A percentile compares a stretch with the other conserved stretches of the same genome.
Conservation (phyloP, 495 filamentous ascomycete species). For the Penicillium flavigenum region DNA sequence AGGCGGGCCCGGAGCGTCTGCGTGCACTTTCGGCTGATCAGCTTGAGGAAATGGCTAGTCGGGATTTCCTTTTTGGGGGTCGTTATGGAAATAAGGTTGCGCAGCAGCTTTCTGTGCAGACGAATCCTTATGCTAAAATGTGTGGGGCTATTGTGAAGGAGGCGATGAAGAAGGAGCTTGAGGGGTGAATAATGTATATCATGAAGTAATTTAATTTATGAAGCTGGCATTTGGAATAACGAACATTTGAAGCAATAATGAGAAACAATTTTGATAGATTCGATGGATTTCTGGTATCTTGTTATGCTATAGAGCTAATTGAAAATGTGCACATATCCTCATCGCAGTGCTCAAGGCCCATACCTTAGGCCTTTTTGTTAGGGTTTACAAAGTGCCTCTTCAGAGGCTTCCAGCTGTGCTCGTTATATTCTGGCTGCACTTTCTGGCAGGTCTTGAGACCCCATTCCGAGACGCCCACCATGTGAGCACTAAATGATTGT, state of each 20-base stretch:
- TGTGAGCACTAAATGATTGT: slow-evolving; percentile 55
- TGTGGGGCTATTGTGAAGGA: slow-evolving; percentile 86
- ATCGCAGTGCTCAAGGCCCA: background rate
- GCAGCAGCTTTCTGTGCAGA: slow-evolving; percentile 71
- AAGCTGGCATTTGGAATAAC: background rate
- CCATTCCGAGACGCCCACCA: slow-evolving; percentile 94
- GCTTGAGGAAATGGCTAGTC: slow-evolving; percentile 70
- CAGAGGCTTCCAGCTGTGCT: slow-evolving; percentile 79
- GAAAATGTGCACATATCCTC: slow-evolving; percentile 6
- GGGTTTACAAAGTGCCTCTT: slow-evolving; percentile 74
- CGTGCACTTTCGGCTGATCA: slow-evolving; percentile 46
- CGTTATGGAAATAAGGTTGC: slow-evolving; percentile 77
- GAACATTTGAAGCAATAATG: background rate
- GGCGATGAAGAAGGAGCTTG: slow-evolving; percentile 74
- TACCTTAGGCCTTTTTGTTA: slow-evolving; percentile 34
- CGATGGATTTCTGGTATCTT: slow-evolving; percentile 2
- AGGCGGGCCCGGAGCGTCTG: slow-evolving; percentile 35
- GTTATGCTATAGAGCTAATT: slow-evolving; percentile 4
- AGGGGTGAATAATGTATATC: slow-evolving; percentile 17
- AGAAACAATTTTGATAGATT: slow-evolving; percentile 1
- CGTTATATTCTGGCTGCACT: slow-evolving; percentile 80
- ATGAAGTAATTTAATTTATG: background rate
- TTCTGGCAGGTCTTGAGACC: slow-evolving; percentile 79
- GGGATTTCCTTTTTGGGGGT: slow-evolving; percentile 73
- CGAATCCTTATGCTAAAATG: slow-evolving; percentile 85